Evolutionary conservation across 106 monocot genomes (phyloP), one percentile per base, ranked within the genome.

Genomic region (Agapanthus africanus): DNA sequence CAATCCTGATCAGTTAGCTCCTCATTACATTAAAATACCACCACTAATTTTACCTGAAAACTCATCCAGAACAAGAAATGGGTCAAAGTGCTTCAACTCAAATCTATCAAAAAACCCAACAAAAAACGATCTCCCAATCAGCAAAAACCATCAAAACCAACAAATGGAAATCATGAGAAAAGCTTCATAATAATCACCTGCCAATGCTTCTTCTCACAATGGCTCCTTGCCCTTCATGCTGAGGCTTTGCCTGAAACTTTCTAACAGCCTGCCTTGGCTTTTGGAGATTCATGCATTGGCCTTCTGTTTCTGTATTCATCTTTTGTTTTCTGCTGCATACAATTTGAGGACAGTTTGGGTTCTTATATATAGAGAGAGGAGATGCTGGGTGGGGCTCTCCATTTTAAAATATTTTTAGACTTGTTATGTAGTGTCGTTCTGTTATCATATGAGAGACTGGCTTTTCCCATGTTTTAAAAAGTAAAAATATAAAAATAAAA

Each of bases 141-240:
- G 19, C 16, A 16, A 57, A 26, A n/a, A 37, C 23, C 27, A 9
- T 39, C 50, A 4, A 50, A 68, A 13, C 32, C 31, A 23, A 30
- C 28, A 38, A 31, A 31, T 1, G 7, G 30, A 38, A n/a, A 49
- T 13, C 7, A 11, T 2, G 4, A 23, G 0, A 18, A 19, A 34
- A 46, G 16, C 25, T 57, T 50, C 11, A 73, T 27, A 35, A 15
- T 4, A 64, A 64, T 59, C 37, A 85, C 91, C 85, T 85, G 61
- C 91, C 91, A 59, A 92, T 92, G 80, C 91, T 92, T 51, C 91
- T 75, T 23, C 91, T 54, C 1, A 92, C 91, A 33, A 83, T 80
- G 26, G 88, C 91, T 10, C 88, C 88, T 0, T 63, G 76, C n/a
- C 91, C 91, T 68, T 92, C 88, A n/a, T 59, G 75, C 74, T 88